Evolutionary conservation across 345 rosid genomes (phyloP), one percentile per base, ranked within the genome.

Genomic region (Eucalyptus cloeziana): DNA sequence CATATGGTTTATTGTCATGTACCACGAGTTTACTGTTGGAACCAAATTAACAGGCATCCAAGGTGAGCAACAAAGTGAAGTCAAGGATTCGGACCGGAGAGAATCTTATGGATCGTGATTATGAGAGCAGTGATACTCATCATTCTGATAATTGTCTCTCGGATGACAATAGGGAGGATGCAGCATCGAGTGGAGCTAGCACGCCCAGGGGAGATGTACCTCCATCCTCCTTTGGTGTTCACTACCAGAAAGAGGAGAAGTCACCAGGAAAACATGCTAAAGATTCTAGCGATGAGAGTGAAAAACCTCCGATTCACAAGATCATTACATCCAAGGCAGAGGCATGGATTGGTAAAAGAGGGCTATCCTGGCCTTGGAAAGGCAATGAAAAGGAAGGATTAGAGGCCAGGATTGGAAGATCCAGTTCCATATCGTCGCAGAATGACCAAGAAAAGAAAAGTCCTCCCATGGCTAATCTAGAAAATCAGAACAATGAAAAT

Each of bases 331-430:
- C 97, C 67, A 97, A 94, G 90, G 98, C 98, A 60, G 98, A 95
- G 93, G 98, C 96, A 87, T 95, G 97, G 98, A 94, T 98, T 90
- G 95, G 92, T 88, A 96, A 93, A 95, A 96, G 95, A 91, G 97
- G 98, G 49, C 87, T 98, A 88, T 91, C 98, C 51, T 98, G 98
- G 99, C 99, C 99, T 54, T 98, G 98, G 99, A 98, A 95, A 92
- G 98, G 96, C 89, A 95, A 94, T 89, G 99, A 95, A 91, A 94
- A 60, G 88, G 99, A 95, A 90, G 95, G 90, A 87, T 90, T 93
- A 50, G 99, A 97, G 86, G 93, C 90, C 90, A 95, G 88, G 90
- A 89, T 92, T 88, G 88, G 90, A 86, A 93, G 90, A 89, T 94
- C 95, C 33, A 91, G 88, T 86, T 94, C 95, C 95, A 94, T 96